Conservation (phyloP, 345 rosid genomes). For the Salix viminalis region DNA sequence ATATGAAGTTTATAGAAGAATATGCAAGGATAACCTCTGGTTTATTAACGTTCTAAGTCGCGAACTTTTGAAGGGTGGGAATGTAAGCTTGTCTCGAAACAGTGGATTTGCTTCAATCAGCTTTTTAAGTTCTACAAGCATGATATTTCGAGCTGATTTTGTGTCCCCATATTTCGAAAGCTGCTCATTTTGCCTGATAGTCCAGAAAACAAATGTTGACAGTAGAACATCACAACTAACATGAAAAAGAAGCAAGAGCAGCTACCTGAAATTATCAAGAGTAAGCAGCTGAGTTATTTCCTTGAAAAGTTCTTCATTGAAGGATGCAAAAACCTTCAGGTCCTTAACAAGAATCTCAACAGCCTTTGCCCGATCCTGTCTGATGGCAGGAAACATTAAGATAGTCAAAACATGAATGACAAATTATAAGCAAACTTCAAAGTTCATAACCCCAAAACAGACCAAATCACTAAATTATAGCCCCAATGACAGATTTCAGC, state of each 20-base stretch:
- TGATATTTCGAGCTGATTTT: constrained; percentile 61
- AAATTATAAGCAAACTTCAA: neutral
- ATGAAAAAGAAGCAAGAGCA: constrained; percentile 8
- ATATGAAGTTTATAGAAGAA: constrained; percentile 1
- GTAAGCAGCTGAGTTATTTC: constrained; percentile 76
- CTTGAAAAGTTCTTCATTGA: constrained; percentile 70
- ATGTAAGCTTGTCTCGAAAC: constrained; percentile 66
- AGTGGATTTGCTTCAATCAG: constrained; percentile 77
- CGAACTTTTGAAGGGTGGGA: constrained; percentile 63
- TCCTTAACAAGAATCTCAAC: constrained; percentile 81
- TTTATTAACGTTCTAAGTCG: constrained; percentile 79
- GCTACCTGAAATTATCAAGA: constrained; percentile 69
- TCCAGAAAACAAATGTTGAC: neutral
- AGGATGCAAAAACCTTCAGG: constrained; percentile 63
- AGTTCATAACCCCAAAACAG: neutral
- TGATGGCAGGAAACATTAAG: constrained; percentile 27
- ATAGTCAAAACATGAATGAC: neutral
- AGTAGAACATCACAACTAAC: neutral
- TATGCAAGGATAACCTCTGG: constrained; percentile 53
- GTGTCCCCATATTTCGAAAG: constrained; percentile 82
- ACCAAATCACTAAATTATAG: neutral
- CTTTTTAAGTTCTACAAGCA: constrained; percentile 67
- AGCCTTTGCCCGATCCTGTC: constrained; percentile 74
- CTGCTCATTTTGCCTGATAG: constrained; percentile 71
- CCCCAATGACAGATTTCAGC: neutral